Conservation (phyloP, 2,329 filamentous ascomycete genomes). For the Malbranchea cinnamomea region DNA sequence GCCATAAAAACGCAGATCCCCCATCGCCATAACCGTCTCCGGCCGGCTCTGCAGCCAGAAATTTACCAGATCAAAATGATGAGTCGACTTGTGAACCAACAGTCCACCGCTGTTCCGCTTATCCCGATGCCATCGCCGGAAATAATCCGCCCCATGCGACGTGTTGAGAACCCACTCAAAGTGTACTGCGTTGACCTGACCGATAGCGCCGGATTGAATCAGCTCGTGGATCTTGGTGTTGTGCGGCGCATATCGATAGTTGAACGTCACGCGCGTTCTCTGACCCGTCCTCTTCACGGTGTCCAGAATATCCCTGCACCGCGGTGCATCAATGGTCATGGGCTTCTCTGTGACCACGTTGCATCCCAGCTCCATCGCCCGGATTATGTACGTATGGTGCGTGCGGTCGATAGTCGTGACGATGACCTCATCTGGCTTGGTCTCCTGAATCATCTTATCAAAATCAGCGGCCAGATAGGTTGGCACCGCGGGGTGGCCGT, state of each 20-base stretch:
- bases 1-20: constrained; percentile 46
- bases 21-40: constrained; percentile 42
- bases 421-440: constrained; percentile 45
- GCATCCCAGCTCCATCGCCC: constrained; percentile 44
- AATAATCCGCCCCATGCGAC: constrained; percentile 47
- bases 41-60: constrained; percentile 46
- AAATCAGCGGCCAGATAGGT: constrained; percentile 42
- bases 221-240: constrained; percentile 46
- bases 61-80: constrained; percentile 49
- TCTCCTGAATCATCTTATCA: constrained; percentile 41
- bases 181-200: constrained; percentile 42
- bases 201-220: constrained; percentile 40
- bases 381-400: constrained; percentile 45
- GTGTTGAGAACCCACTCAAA: constrained; percentile 52
- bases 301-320: constrained; percentile 40
- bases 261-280: constrained; percentile 45
- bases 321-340: constrained; percentile 46
- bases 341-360: constrained; percentile 50
- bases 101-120: constrained; percentile 45
- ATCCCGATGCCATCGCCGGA: constrained; percentile 49
- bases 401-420: constrained; percentile 49
- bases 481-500: constrained; percentile 36
- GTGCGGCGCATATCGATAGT: constrained; percentile 52
- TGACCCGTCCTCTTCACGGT: constrained; percentile 36
- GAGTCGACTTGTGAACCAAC: constrained; percentile 47